A percentile compares a stretch with the other conserved stretches of the same genome.
phyloP scores from a whole-genome alignment of 208 protist genomes.

The Eutreptiella sp. region DNA sequence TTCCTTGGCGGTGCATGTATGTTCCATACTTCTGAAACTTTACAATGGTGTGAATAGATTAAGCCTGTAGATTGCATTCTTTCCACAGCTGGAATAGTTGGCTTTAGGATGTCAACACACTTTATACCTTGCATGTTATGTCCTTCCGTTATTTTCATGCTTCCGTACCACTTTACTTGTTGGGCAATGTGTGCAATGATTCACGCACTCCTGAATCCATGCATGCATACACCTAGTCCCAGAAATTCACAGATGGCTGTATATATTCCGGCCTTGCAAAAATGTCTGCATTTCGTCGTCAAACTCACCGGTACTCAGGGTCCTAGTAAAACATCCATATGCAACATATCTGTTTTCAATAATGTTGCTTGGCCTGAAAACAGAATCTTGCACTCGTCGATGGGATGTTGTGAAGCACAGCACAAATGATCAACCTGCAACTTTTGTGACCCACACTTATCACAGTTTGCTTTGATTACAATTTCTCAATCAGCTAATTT shows the following conservation, averaged over 20 bases:
- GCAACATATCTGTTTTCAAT: too few species aligned
- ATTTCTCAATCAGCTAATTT: background rate
- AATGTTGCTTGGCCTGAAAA: too few species aligned
- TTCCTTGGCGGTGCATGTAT: too few species aligned
- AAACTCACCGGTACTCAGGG: background rate
- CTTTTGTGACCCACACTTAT: too few species aligned
- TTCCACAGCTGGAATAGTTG: too few species aligned
- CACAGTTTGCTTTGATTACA: too few species aligned
- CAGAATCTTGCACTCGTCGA: too few species aligned
- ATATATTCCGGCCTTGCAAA: background rate
- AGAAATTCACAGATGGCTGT: background rate
- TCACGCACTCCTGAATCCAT: background rate
- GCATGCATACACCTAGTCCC: background rate
- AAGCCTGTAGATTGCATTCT: too few species aligned
- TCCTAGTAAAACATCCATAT: background rate
- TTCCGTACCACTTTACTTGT: conserved; percentile 5
- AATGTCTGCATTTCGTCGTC: background rate
- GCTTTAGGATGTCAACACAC: conserved; percentile 7
- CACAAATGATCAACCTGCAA: too few species aligned
- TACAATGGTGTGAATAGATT: too few species aligned
- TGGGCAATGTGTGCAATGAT: background rate
- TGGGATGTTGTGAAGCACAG: too few species aligned
- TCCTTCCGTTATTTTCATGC: conserved; percentile 10
- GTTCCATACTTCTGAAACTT: too few species aligned
- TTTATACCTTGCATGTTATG: conserved; percentile 1